Base-by-base conservation (phyloP, 257 asterid species). In the Salvia hispanica region DNA sequence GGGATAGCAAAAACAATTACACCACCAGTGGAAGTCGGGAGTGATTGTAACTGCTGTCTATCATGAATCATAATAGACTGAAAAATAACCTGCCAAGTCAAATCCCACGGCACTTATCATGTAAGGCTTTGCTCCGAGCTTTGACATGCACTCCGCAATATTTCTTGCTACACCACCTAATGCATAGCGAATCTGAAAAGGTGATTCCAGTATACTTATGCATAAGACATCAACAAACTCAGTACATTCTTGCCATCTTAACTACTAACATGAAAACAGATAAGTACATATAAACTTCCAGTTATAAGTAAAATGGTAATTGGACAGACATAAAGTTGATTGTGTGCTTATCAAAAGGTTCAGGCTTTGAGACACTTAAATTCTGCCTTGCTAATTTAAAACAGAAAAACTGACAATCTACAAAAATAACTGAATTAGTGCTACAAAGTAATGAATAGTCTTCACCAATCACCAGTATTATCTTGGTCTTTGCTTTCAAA, bases 81-180 rank as follows among this genome's bases (percentile, higher is more conserved):
- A 74, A 25, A 9, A 72, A 15, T 70, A 58, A 90, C 97, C 99
- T 88, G 99, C 88, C 85, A 87, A 56, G 82, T 94, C 99, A 66
- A 75, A 70, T 74, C 99, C 99, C 28, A 88, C 10, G 62, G 92
- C 95, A 72, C 97, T 94, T 71, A 94, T 94, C 88, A 94, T 78
- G 78, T 72, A 84, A 42, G 99, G 96, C 77, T 79, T 88, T 37
- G 87, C 75, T 67, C 97, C 97, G 69, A 94, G 90, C 82, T 94
- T 94, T n/a, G 80, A 87, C 86, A 90, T 86, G 81, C 99, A 93
- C 62, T 93, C 97, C 4, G 91, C 99, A 66, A 94, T 83, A 74
- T 94, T 94, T 82, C 99, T 90, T 52, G 88, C 97, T 46, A 94
- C 97, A 72, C 99, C 99, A 50, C 97, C 97, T 59, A 83, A 72